These are phyloP conservation scores for Clarireedia paspali DNA, from an alignment of 2,329 filamentous ascomycete genomes.

Conservation along the genomic window DNA sequence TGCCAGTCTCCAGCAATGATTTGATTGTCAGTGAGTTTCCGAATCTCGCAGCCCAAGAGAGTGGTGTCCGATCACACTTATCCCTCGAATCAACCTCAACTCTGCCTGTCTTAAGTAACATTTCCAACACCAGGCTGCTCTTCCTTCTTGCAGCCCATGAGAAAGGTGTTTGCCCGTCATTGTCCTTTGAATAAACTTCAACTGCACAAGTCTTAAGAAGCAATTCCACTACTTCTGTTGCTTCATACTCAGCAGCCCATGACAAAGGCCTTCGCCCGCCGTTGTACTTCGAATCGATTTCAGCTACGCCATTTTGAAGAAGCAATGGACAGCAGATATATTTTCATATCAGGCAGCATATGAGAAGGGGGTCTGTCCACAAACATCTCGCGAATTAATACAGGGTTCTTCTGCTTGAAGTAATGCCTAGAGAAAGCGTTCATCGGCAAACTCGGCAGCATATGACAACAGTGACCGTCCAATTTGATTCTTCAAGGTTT, in stretches of 20 bases:
- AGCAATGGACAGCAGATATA: background rate
- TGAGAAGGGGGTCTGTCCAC: background rate
- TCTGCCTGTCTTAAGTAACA: background rate
- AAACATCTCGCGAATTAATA: background rate
- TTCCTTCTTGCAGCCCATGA: slow-evolving; percentile 6
- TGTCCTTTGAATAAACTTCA: background rate
- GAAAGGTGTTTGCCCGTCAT: background rate
- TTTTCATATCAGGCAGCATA: background rate
- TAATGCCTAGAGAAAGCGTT: background rate
- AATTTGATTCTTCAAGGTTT: too few species aligned
- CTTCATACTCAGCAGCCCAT: background rate
- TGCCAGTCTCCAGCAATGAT: background rate
- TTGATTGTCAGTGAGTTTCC: background rate
- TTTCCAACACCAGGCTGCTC: slow-evolving; percentile 3
- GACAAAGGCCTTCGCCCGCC: background rate
- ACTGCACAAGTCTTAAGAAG: background rate
- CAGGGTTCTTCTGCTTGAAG: background rate
- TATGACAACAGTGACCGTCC: slow-evolving; percentile 4
- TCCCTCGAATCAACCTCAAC: slow-evolving; percentile 7
- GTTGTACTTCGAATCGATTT: background rate
- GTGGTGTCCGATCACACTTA: slow-evolving; percentile 19
- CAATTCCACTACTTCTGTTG: background rate
- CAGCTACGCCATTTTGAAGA: background rate
- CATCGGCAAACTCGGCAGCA: slow-evolving; percentile 8
- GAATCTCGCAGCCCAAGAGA: background rate